phyloP scores from a whole-genome alignment of 176 grass and related monocot genomes.

The Carex parvula region DNA sequence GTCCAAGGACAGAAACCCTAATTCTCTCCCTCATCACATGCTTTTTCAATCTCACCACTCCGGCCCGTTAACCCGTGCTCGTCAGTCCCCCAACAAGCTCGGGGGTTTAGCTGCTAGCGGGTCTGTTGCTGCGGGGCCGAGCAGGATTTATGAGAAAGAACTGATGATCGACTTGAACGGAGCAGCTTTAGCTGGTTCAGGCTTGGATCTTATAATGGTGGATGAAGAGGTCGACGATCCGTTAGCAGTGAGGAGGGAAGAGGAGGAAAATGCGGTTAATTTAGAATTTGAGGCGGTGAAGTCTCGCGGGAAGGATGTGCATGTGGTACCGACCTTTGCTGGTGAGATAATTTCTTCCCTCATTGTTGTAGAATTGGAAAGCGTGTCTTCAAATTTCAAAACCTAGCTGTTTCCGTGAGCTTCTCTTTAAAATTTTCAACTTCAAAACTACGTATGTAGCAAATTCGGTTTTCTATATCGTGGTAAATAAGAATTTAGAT shows the following conservation, averaged over 20 bases:
- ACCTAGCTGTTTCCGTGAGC: background rate
- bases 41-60: constrained; percentile 51
- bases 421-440: background rate
- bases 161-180: constrained; percentile 23
- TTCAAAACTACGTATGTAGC: background rate
- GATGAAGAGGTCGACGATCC: constrained; percentile 36
- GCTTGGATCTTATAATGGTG: constrained; percentile 31
- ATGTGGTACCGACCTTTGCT: constrained; percentile 85
- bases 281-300: constrained; percentile 71
- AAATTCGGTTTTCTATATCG: background rate
- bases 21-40: constrained; percentile 48
- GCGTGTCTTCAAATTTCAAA: background rate
- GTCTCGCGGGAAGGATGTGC: constrained; percentile 68
- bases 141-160: constrained; percentile 21
- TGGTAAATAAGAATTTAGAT: background rate
- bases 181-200: background rate
- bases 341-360: constrained; percentile 39
- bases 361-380: background rate
- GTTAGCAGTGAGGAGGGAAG: constrained; percentile 14
- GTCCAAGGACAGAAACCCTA: constrained; percentile 83
- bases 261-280: constrained; percentile 39
- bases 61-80: constrained; percentile 85
- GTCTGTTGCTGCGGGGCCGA: constrained; percentile 10
- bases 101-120: constrained; percentile 17
- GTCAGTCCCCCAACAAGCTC: constrained; percentile 83